A percentile compares a stretch with the other conserved stretches of the same genome.
These are phyloP conservation scores for Asclepias syriaca DNA, from an alignment of 257 asterid species.

Conservation along the genomic window DNA sequence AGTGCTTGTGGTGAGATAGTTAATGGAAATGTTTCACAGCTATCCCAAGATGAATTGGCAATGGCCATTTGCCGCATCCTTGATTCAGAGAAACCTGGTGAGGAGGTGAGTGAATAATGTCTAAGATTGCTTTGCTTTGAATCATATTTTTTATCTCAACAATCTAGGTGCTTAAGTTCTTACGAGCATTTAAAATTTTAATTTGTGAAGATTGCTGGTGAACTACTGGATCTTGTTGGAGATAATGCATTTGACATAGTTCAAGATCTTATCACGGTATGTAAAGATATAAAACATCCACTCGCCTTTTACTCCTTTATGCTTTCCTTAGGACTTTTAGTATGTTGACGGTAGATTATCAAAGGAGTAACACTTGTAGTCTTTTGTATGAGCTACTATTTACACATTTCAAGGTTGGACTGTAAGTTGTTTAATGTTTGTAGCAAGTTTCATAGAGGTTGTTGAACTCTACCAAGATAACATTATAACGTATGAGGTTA, in stretches of 20 bases:
- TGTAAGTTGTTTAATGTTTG: neutral
- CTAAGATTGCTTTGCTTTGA: neutral
- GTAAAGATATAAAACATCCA: conserved; percentile 10
- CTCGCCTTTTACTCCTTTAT: neutral
- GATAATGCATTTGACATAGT: conserved; percentile 89
- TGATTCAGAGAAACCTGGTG: conserved; percentile 94
- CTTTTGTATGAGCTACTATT: neutral
- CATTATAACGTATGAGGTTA: neutral
- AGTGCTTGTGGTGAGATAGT: conserved; percentile 76
- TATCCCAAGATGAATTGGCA: conserved; percentile 91
- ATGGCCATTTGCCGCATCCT: conserved; percentile 93
- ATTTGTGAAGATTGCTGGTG: conserved; percentile 73
- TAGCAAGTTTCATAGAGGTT: neutral
- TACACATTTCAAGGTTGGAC: neutral
- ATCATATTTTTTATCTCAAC: conserved; percentile 14
- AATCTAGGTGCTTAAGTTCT: conserved; percentile 13
- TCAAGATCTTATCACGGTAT: conserved; percentile 86
- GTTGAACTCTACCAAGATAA: neutral
- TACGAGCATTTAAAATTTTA: conserved; percentile 20
- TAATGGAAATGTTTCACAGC: conserved; percentile 64
- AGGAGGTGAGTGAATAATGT: conserved; percentile 57
- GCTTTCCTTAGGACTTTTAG: neutral
- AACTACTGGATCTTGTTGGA: conserved; percentile 94
- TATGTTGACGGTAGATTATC: neutral
- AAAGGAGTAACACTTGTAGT: neutral